Conservation (phyloP, 768 basidiomycete genomes). For the Psilocybe subaeruginosa region DNA sequence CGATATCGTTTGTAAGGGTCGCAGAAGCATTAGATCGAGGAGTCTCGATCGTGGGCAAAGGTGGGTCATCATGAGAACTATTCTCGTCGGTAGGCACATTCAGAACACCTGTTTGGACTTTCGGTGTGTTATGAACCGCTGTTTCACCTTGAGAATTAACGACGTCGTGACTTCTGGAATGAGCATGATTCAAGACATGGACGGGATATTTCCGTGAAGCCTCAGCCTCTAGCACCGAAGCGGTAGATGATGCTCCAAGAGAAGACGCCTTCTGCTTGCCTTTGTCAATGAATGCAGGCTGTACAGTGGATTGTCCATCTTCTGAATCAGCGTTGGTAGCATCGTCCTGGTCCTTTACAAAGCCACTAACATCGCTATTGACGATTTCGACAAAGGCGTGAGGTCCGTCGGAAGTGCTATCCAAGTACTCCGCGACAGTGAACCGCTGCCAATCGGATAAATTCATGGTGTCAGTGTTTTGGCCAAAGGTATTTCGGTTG, state of each 20-base stretch:
- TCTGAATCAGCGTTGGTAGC: conserved; percentile 29
- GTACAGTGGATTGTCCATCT: conserved; percentile 35
- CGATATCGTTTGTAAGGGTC: conserved; percentile 61
- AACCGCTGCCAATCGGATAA: conserved; percentile 66
- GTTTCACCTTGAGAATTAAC: conserved; percentile 11
- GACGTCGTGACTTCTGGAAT: conserved; percentile 8
- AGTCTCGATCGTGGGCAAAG: conserved; percentile 31
- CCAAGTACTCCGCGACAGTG: conserved; percentile 42
- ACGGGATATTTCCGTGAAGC: conserved; percentile 59
- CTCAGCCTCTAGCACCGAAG: conserved; percentile 45
- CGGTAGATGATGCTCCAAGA: conserved; percentile 37
- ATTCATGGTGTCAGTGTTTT: conserved; percentile 33
- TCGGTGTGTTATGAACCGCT: conserved; percentile 42
- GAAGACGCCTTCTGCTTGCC: conserved; percentile 51
- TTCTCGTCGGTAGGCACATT: conserved; percentile 4
- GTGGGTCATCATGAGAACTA: conserved; percentile 36
- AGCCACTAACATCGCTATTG: conserved; percentile 35
- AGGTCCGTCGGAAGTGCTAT: conserved; percentile 38
- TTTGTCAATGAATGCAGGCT: conserved; percentile 36
- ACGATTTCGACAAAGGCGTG: conserved; percentile 71
- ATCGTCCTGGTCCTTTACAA: conserved; percentile 26
- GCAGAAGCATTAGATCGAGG: conserved; percentile 44
- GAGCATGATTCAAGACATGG: conserved; percentile 54
- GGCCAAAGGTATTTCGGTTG: conserved; percentile 64
- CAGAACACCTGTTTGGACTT: conserved; percentile 22